Evolutionary conservation across 2,329 filamentous ascomycete genomes (phyloP).

Genomic region (Pleochaeta shiraiana): DNA sequence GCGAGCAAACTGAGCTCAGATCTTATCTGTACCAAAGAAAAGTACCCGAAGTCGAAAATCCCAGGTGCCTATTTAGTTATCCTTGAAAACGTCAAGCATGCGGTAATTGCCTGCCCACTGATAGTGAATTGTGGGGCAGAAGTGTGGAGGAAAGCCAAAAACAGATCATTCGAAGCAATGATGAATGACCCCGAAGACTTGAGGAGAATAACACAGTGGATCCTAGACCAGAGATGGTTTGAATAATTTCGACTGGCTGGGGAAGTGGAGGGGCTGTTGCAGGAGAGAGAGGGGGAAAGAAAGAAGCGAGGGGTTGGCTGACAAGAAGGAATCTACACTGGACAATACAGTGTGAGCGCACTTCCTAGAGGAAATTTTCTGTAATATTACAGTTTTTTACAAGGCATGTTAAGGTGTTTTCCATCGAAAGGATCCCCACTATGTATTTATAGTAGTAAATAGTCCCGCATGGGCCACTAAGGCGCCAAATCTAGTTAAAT

Average conservation of each 20-base stretch:
- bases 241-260: not conserved
- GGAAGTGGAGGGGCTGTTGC: not conserved
- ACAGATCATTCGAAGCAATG: not conserved
- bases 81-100: not conserved
- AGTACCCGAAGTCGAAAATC: not conserved
- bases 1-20: not conserved
- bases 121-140: not conserved
- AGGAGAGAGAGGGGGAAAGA: not conserved
- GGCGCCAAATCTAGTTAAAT: not conserved
- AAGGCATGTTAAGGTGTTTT: not conserved
- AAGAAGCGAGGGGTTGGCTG: not conserved
- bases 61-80: not conserved
- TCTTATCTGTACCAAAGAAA: not conserved
- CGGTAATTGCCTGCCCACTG: not conserved
- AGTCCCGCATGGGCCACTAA: not conserved
- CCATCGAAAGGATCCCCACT: not conserved
- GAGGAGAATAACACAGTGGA: not conserved
- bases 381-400: not conserved
- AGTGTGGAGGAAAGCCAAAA: not conserved
- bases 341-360: not conserved
- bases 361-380: not conserved
- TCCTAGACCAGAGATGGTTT: not conserved
- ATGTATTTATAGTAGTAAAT: not conserved
- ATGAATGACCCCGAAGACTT: not conserved
- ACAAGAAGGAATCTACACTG: not conserved